Conservation (phyloP, 345 rosid genomes). For the Capsella bursapastoris region DNA sequence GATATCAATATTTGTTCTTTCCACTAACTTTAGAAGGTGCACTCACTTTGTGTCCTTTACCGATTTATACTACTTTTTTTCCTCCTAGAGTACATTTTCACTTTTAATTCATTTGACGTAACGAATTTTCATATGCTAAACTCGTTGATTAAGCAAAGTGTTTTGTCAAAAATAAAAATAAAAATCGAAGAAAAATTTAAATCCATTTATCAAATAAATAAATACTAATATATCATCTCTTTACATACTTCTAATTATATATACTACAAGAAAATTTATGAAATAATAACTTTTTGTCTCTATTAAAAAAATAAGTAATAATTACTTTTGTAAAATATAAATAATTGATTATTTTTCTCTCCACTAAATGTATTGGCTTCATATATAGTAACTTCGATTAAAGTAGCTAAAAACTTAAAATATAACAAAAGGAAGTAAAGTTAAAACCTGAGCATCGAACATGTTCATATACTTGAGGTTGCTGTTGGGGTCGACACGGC, state of each 20-base stretch:
- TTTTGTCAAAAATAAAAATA: background rate
- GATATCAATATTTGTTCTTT: background rate
- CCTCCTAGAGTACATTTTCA: background rate
- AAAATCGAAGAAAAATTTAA: background rate
- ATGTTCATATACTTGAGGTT: conserved; percentile 88
- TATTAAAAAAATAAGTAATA: background rate
- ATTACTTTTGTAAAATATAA: background rate
- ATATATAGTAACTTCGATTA: background rate
- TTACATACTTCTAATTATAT: background rate
- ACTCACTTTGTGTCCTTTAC: background rate
- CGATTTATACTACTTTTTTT: conserved; percentile 3
- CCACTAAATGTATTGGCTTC: background rate
- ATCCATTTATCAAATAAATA: background rate
- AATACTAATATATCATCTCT: background rate
- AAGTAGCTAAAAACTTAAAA: background rate
- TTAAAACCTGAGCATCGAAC: conserved; percentile 91
- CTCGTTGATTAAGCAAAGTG: background rate
- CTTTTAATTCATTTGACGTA: background rate
- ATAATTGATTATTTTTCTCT: background rate
- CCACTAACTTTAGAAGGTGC: background rate
- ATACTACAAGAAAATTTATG: background rate
- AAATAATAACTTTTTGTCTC: no score
- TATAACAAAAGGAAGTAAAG: background rate
- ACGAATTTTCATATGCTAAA: background rate
- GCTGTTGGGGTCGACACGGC: conserved; percentile 67